Evolutionary conservation across 179 eudicot species (phyloP).

Genomic region (Vitellaria paradoxa): DNA sequence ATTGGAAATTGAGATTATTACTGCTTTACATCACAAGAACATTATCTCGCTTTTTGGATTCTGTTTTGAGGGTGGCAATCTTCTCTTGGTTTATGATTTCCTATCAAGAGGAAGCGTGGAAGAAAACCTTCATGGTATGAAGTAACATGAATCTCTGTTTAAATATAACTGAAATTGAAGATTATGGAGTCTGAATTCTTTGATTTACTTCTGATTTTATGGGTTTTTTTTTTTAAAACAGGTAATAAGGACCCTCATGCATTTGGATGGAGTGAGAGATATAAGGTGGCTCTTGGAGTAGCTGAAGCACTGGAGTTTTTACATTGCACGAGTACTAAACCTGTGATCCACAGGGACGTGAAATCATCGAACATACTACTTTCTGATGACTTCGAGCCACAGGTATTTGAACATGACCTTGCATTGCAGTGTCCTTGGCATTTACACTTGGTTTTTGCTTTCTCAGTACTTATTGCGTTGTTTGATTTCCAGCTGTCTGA

Average conservation of each 20-base stretch:
- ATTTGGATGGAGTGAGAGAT: constrained; percentile 81
- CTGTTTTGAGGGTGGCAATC: constrained; percentile 66
- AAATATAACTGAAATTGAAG: background rate
- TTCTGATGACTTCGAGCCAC: constrained; percentile 82
- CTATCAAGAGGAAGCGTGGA: constrained; percentile 84
- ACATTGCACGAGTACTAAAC: constrained; percentile 41
- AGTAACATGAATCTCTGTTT: constrained; percentile 5
- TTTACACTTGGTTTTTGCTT: background rate
- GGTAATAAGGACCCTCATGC: constrained; percentile 38
- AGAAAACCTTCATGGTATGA: constrained; percentile 80
- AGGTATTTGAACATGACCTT: constrained; percentile 34
- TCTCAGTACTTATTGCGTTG: background rate
- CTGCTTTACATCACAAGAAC: constrained; percentile 71
- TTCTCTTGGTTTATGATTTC: constrained; percentile 79
- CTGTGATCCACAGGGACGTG: constrained; percentile 85
- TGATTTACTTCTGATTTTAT: background rate
- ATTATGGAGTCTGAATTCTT: background rate
- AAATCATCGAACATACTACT: constrained; percentile 88
- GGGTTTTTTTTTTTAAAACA: constrained; percentile 18
- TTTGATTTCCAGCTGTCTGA: constrained; percentile 64
- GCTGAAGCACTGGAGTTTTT: constrained; percentile 82
- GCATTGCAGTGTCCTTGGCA: background rate
- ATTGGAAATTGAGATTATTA: constrained; percentile 72
- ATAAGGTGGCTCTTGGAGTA: constrained; percentile 79
- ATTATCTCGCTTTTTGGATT: constrained; percentile 74